phyloP scores from a whole-genome alignment of 352 stramenopile genomes.

The Halophytophthora batemanensis region DNA sequence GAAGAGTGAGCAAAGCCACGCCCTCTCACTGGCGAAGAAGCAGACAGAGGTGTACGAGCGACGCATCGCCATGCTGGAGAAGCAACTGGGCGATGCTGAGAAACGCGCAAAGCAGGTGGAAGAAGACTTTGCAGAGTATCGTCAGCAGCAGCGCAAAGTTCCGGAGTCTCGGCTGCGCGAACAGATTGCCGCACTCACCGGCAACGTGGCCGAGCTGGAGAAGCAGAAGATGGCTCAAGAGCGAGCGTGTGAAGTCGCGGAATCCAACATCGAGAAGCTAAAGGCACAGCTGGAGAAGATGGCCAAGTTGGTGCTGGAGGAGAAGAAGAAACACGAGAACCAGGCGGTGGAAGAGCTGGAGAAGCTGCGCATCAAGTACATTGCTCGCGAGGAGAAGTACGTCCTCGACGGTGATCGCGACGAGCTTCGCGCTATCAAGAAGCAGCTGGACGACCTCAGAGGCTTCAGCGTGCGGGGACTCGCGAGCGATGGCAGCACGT shows the following conservation, averaged over 20 bases:
- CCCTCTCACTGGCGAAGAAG: constrained; percentile 49
- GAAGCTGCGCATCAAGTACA: constrained; percentile 77
- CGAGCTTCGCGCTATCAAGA: constrained; percentile 78
- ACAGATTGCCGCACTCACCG: constrained; percentile 63
- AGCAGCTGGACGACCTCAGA: constrained; percentile 72
- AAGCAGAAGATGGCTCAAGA: constrained; percentile 49
- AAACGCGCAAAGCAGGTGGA: constrained; percentile 52
- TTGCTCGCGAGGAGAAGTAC: constrained; percentile 75
- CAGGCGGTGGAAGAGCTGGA: constrained; percentile 67
- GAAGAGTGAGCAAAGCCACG: constrained; percentile 62
- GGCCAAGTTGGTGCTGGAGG: constrained; percentile 40
- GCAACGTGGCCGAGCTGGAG: constrained; percentile 55
- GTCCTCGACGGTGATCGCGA: constrained; percentile 77
- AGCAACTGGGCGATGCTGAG: constrained; percentile 45
- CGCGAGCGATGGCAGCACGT: not conserved
- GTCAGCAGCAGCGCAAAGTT: constrained; percentile 68
- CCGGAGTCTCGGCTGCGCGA: constrained; percentile 65
- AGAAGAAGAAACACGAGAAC: constrained; percentile 72
- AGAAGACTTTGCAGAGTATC: constrained; percentile 66
- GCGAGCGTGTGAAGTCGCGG: constrained; percentile 32
- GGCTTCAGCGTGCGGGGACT: constrained; percentile 31
- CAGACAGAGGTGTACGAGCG: constrained; percentile 52
- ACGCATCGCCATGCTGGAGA: constrained; percentile 35
- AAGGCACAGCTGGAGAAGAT: constrained; percentile 61
- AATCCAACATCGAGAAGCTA: constrained; percentile 36